Percentiles rank a stretch among this genome's conserved stretches.
Evolutionary conservation across 148 eudicot genomes (phyloP).

Genomic region (Linanthus parryae): DNA sequence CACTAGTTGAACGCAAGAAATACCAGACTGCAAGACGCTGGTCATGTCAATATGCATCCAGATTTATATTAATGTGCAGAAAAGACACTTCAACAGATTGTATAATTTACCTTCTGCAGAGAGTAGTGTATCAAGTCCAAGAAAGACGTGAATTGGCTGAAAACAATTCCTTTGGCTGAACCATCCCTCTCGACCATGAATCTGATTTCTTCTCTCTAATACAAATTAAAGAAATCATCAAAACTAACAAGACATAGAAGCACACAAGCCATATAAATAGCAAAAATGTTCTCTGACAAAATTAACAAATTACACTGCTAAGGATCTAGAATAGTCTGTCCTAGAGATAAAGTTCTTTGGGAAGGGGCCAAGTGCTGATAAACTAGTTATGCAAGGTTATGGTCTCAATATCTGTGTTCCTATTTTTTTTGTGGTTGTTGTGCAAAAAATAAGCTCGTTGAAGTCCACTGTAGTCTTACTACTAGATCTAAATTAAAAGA

Average conservation of each 20-base stretch:
- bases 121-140: slow-evolving; percentile 84
- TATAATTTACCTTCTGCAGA: slow-evolving; percentile 54
- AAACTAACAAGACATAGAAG: background rate
- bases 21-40: slow-evolving; percentile 61
- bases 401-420: too few species aligned
- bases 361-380: too few species aligned
- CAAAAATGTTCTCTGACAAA: background rate
- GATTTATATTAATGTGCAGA: slow-evolving; percentile 6
- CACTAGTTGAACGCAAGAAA: slow-evolving; percentile 69
- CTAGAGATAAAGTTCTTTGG: too few species aligned
- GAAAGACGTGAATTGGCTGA: slow-evolving; percentile 95
- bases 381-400: too few species aligned
- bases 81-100: background rate
- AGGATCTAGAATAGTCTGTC: too few species aligned
- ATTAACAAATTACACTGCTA: too few species aligned
- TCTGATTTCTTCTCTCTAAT: slow-evolving; percentile 87
- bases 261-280: background rate
- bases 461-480: too few species aligned
- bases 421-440: too few species aligned
- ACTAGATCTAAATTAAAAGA: too few species aligned
- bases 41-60: slow-evolving; percentile 4
- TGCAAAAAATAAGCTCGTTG: too few species aligned
- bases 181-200: slow-evolving; percentile 93
- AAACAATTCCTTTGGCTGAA: slow-evolving; percentile 93
- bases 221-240: slow-evolving; percentile 16